These are phyloP conservation scores for Botrytis fabae DNA, from an alignment of 2,329 filamentous ascomycete species.

Conservation along the genomic window DNA sequence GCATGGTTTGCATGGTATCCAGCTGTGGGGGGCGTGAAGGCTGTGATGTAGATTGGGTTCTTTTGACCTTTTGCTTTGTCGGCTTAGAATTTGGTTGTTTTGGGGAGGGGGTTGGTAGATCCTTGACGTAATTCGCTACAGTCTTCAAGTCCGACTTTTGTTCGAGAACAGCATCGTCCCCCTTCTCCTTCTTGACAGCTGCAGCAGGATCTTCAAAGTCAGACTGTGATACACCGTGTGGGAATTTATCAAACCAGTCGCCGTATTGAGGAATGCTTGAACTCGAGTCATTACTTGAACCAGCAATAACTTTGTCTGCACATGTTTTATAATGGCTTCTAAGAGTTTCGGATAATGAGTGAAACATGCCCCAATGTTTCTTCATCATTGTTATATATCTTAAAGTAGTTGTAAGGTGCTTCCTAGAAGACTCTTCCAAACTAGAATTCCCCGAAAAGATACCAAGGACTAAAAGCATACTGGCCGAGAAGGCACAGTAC, in stretches of 20 bases:
- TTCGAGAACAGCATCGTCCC: constrained; percentile 84
- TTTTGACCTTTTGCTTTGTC: constrained; percentile 46
- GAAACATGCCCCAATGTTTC: constrained; percentile 97
- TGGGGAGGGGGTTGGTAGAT: constrained; percentile 57
- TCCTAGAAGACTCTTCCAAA: constrained; percentile 76
- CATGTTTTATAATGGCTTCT: constrained; percentile 85
- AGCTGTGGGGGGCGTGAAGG: constrained; percentile 30
- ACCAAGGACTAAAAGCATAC: constrained; percentile 90
- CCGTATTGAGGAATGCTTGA: constrained; percentile 84
- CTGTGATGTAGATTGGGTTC: constrained; percentile 39
- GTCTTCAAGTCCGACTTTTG: constrained; percentile 90
- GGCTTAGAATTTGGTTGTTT: constrained; percentile 31
- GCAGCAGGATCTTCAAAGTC: constrained; percentile 78
- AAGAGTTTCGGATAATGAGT: constrained; percentile 91
- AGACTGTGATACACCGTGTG: constrained; percentile 81
- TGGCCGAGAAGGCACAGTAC: constrained; percentile 91
- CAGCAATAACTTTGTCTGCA: constrained; percentile 68
- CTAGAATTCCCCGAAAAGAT: constrained; percentile 82
- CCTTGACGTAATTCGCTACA: constrained; percentile 91
- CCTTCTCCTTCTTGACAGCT: constrained; percentile 69
- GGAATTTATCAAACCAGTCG: constrained; percentile 96
- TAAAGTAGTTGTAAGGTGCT: constrained; percentile 83
- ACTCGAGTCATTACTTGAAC: constrained; percentile 51
- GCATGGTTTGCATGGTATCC: constrained; percentile 32
- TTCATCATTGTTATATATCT: constrained; percentile 94